Percentiles rank a stretch among this genome's conserved stretches.
Conservation (phyloP, 2,329 filamentous ascomycete species). For the Talaromyces sp. region DNA sequence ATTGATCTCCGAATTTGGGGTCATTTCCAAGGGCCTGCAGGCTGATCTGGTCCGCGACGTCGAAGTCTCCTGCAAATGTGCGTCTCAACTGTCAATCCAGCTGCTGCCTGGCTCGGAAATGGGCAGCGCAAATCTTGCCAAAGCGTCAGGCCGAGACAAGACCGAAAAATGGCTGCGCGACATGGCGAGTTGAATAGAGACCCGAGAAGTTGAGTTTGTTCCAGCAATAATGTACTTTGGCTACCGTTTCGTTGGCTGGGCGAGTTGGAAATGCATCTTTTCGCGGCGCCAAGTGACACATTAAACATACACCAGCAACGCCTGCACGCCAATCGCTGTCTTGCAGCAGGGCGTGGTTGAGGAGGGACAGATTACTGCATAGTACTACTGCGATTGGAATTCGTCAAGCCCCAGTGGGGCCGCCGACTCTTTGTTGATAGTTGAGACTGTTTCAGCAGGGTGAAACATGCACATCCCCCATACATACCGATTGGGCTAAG, state of each 20-base stretch:
- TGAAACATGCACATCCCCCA: neutral
- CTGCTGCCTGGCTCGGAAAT: neutral
- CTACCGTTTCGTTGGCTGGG: neutral
- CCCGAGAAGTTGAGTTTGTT: neutral
- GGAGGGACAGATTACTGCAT: neutral
- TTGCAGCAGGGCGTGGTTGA: neutral
- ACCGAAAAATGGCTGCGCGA: conserved; percentile 8
- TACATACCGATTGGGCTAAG: neutral
- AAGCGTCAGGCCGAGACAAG: conserved; percentile 8
- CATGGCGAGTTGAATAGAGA: neutral
- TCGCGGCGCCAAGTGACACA: neutral
- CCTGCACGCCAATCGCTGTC: neutral
- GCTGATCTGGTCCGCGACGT: neutral
- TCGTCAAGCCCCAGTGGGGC: neutral
- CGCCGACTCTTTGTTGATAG: neutral
- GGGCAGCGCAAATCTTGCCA: conserved; percentile 4
- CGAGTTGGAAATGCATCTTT: neutral
- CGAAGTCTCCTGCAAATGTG: neutral
- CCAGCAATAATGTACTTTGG: neutral
- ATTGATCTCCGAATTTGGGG: neutral
- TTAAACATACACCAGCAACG: neutral
- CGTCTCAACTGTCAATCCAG: neutral
- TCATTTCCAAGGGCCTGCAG: conserved; percentile 4
- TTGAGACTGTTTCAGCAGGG: neutral
- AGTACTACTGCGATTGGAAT: neutral